A percentile compares a stretch with the other conserved stretches of the same genome.
phyloP scores from a whole-genome alignment of 768 basidiomycete genomes.

The Fistulinella prunicolor region DNA sequence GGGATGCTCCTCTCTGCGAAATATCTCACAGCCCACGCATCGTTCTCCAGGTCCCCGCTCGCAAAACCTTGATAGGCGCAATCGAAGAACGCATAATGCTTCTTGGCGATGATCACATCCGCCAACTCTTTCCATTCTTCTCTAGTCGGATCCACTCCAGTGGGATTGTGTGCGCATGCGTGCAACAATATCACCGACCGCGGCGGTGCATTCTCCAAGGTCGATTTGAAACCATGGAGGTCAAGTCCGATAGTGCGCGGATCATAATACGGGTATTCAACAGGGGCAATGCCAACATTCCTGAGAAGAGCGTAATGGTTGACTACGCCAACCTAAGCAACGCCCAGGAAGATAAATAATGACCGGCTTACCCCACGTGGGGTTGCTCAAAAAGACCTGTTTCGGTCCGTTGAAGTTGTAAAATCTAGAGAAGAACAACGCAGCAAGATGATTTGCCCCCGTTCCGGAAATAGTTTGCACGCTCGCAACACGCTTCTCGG shows the following conservation, averaged over 20 bases:
- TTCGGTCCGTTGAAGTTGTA: slow-evolving; percentile 68
- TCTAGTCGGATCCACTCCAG: slow-evolving; percentile 87
- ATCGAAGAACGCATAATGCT: slow-evolving; percentile 91
- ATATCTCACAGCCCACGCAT: slow-evolving; percentile 88
- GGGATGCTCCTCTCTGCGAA: slow-evolving; percentile 76
- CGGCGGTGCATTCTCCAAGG: slow-evolving; percentile 61
- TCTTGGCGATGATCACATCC: slow-evolving; percentile 62
- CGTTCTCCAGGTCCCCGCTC: slow-evolving; percentile 85
- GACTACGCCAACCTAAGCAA: slow-evolving; percentile 38
- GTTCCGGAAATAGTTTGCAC: slow-evolving; percentile 96
- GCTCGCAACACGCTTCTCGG: slow-evolving; percentile 68
- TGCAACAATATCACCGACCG: slow-evolving; percentile 89
- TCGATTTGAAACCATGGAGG: slow-evolving; percentile 60
- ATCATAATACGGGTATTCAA: slow-evolving; percentile 93
- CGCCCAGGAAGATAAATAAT: background rate
- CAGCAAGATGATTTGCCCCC: slow-evolving; percentile 92
- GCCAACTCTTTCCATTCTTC: slow-evolving; percentile 86
- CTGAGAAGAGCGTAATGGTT: slow-evolving; percentile 90
- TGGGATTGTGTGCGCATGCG: slow-evolving; percentile 96
- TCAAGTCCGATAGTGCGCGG: slow-evolving; percentile 86
- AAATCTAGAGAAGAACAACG: slow-evolving; percentile 78
- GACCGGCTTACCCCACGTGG: slow-evolving; percentile 81
- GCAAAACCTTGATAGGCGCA: slow-evolving; percentile 98
- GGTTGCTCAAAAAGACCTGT: slow-evolving; percentile 81
- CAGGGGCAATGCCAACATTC: slow-evolving; percentile 84